Base-by-base conservation (phyloP, 1,284 basidiomycete genomes). In the Austroboletus olivaceoglutinosus region DNA sequence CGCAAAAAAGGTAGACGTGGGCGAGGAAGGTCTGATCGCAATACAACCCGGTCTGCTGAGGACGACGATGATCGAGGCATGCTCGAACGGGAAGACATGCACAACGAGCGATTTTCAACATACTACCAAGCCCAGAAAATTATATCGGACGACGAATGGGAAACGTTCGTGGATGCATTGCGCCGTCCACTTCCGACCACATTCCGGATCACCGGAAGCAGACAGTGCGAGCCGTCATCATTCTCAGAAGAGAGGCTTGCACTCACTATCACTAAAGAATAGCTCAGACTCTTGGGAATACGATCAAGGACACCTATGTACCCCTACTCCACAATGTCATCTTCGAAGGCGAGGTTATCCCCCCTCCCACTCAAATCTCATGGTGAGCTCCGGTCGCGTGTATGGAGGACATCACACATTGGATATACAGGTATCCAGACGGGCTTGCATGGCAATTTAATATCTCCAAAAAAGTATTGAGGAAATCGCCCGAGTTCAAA, bases 391-490 rank as follows among this genome's bases (percentile, higher is more conserved):
- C 33, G 19, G 23, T 41, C 15, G 36, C 22, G 11, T 44, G 16
- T 34, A 29, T 51, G 15, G 36, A 11, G 18, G 52, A 23, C 52
- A 38, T 40, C 34, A 31, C 23, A 8, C 18, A 53, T 36, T 1
- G 1, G 34, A 21, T 38, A 16, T 41, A 43, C 56, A 92, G 91
- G 93, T 98, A 98, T 73, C 95, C 97, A 5, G 86, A 89, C 25
- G 87, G 87, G 25, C 80, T 98, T 18, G 97, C 91, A 18, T 99
- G 97, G 97, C 92, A 98, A 64, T 83, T 99, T 64, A 90, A 94
- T 61, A 89, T 96, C 3, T 82, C 91, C 10, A 98, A 98, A 70
- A 87, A 88, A 52, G 86, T 92, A 5, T 76, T 99, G 37, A 82
- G 96, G 52, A 97, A 93, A 68, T 85, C 85, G 11, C 85, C 88